Percentiles rank a stretch among this genome's conserved stretches.
Conservation (phyloP, 768 basidiomycete species). For the Kwoniella dendrophila region DNA sequence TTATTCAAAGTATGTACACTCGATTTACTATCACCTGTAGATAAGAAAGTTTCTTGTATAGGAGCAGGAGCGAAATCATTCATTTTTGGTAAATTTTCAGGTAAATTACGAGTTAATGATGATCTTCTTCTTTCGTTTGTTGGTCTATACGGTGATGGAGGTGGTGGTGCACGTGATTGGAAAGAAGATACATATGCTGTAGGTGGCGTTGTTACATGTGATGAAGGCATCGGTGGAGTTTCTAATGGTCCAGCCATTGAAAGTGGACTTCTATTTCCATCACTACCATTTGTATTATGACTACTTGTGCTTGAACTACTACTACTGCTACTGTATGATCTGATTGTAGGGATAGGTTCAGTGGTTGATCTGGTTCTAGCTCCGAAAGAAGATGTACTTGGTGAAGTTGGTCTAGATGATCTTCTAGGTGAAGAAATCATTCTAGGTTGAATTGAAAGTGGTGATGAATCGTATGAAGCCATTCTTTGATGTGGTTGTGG, state of each 20-base stretch:
- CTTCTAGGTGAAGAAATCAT: slow-evolving; percentile 12
- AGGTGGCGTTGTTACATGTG: slow-evolving; percentile 47
- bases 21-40: slow-evolving; percentile 19
- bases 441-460: slow-evolving; percentile 10
- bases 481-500: slow-evolving; percentile 17
- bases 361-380: slow-evolving; percentile 23
- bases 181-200: slow-evolving; percentile 43
- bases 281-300: too few species aligned
- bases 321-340: not conserved
- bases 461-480: slow-evolving; percentile 21
- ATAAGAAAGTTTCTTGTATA: slow-evolving; percentile 16
- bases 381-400: slow-evolving; percentile 43
- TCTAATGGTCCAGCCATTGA: slow-evolving; percentile 3
- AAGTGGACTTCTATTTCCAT: too few species aligned
- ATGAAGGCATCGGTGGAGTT: slow-evolving; percentile 32
- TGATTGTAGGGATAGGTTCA: slow-evolving; percentile 5
- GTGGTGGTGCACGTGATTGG: slow-evolving; percentile 36
- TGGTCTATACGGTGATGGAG: slow-evolving; percentile 49
- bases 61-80: slow-evolving; percentile 2
- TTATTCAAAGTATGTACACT: slow-evolving; percentile 22
- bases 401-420: slow-evolving; percentile 42
- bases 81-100: slow-evolving; percentile 27
- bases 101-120: slow-evolving; percentile 27
- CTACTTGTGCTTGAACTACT: too few species aligned
- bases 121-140: slow-evolving; percentile 34